Conservation (phyloP, 2,329 filamentous ascomycete species). For the Colletotrichum brevisporum region DNA sequence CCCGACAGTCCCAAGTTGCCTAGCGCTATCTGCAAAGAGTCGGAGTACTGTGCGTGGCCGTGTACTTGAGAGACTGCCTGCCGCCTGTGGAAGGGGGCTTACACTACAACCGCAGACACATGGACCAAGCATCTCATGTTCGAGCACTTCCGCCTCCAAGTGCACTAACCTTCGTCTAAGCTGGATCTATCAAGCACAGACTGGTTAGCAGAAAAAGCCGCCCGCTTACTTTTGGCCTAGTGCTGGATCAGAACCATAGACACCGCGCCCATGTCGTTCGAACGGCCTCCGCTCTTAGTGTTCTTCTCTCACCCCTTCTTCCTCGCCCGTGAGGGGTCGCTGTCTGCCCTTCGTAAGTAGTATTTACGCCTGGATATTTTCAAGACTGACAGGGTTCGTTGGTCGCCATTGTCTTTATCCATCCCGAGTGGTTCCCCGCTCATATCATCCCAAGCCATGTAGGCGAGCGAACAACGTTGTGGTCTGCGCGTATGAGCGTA, state of each 20-base stretch:
- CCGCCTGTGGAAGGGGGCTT: background rate
- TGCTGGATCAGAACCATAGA: too few relatives aligned
- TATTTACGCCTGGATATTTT: too few relatives aligned
- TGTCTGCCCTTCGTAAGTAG: background rate
- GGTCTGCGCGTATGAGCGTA: conserved; percentile 1
- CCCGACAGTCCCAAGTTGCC: background rate
- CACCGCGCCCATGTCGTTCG: too few relatives aligned
- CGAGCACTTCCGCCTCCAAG: too few relatives aligned
- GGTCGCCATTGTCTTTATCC: background rate
- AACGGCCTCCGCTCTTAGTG: too few relatives aligned
- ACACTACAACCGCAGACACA: background rate
- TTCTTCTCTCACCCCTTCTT: background rate
- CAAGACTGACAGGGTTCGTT: too few relatives aligned
- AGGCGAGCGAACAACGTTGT: conserved; percentile 8
- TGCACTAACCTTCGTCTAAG: background rate
- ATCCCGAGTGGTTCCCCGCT: background rate
- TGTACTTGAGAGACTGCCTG: background rate
- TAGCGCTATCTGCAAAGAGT: conserved; percentile 15
- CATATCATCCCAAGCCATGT: background rate
- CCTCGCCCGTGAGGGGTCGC: background rate
- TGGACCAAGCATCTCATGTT: background rate
- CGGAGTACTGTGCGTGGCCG: background rate
- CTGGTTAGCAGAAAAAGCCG: too few relatives aligned
- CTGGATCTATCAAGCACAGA: conserved; percentile 38
- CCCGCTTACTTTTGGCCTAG: too few relatives aligned